Base-by-base conservation (phyloP, 148 eudicot genomes). In the Diospyros lotus region DNA sequence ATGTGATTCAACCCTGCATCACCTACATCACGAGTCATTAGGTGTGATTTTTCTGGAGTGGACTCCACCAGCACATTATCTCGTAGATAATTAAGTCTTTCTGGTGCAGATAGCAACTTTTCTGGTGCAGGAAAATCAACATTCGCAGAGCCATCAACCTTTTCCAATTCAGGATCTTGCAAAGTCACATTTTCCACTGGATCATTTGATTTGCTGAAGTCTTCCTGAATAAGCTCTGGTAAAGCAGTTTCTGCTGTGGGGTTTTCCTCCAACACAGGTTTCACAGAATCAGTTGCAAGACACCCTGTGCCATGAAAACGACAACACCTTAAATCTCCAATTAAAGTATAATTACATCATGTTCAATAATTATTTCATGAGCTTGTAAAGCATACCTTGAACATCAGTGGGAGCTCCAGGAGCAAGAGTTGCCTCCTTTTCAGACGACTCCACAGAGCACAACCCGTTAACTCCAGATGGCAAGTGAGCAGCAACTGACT, bases 71-170 rank as follows among this genome's bases (percentile, higher is more conserved):
- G 69, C 73, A 86, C 72, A 76, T 79, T 76, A 62, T 72, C 73
- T 12, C 82, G 76, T 69, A 64, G 78, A 73, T 80, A 82, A 64
- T 40, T 64, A 68, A 61, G 72, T 38, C 74, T 79, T 69, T 65
- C 87, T 10, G 84, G 76, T 73, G 83, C 78, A 50, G 87, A 86
- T 9, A 84, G 83, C 67, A 86, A 69, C 74, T 82, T 90, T 73
- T 90, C 94, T 50, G 90, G 89, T 53, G 88, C 84, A 80, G 88
- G 80, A 55, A 89, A 71, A 58, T 88, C 86, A 64, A 82, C 69
- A 64, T 70, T 54, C 52, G 58, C 76, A 3, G 81, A 73, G 53
- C 58, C 73, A 54, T 75, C 73, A 69, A 80, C 65, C 55, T 77
- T 75, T 62, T 79, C 90, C 43, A 72, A 52, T 48, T 12, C 66